Percentiles rank a stretch among this genome's conserved stretches.
Evolutionary conservation across 208 protist species (phyloP).

Genomic region (Trypanosomatidae sp.): DNA sequence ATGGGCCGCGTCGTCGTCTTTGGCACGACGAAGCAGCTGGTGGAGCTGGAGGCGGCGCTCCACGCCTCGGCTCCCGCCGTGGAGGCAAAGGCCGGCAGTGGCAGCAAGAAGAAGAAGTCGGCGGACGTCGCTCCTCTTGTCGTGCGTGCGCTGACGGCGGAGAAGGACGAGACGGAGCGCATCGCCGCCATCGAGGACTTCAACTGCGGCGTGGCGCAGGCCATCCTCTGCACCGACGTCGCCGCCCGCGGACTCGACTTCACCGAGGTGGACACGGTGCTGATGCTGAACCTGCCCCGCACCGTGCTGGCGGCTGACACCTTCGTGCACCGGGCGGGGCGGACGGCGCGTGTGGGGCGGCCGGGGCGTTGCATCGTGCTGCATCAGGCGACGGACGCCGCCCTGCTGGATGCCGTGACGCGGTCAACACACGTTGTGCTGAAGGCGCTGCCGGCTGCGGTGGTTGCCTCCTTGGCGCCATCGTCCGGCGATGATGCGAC

Average conservation of each 20-base stretch:
- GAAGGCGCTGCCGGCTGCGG: conserved; percentile 32
- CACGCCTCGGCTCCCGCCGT: not conserved
- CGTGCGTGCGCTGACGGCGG: conserved; percentile 54
- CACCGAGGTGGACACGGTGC: conserved; percentile 91
- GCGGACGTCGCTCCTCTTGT: conserved; percentile 10
- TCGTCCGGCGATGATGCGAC: conserved; percentile 2
- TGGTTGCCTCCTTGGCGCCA: conserved; percentile 7
- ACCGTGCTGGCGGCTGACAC: conserved; percentile 78
- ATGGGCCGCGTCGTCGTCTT: conserved; percentile 79
- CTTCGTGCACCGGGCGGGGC: conserved; percentile 97
- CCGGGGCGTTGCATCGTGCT: conserved; percentile 91
- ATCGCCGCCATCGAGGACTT: conserved; percentile 85
- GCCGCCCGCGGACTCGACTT: conserved; percentile 96
- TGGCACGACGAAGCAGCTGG: conserved; percentile 49
- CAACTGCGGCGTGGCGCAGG: conserved; percentile 52
- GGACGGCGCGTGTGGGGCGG: conserved; percentile 93
- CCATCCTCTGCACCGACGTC: conserved; percentile 95
- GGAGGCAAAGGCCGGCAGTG: conserved; percentile 6
- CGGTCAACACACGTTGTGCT: conserved; percentile 67
- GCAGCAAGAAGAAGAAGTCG: conserved; percentile 11
- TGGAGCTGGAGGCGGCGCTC: conserved; percentile 20
- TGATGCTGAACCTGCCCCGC: conserved; percentile 96
- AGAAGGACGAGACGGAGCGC: conserved; percentile 67
- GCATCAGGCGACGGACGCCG: conserved; percentile 45
- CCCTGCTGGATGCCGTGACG: conserved; percentile 47